Base-by-base conservation (phyloP, 2,329 filamentous ascomycete species). In the Zasmidium citrigriseum region DNA sequence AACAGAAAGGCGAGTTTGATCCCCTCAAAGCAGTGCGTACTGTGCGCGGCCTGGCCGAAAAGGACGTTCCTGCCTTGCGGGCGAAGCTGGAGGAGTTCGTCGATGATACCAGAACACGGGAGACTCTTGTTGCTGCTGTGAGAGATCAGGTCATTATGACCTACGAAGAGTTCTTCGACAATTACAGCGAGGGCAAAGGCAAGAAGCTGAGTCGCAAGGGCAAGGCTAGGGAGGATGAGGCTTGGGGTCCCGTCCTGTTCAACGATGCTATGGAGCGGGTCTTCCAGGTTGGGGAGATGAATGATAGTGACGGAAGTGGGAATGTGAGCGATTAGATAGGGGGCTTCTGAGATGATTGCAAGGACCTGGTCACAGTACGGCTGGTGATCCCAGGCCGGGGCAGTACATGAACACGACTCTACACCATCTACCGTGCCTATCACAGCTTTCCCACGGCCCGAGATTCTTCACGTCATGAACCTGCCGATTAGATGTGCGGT, bases 211-310 rank as follows among this genome's bases (percentile, higher is more conserved):
- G 70, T 69, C 79, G 73, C 57, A 86, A 86, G 68, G 83, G 83
- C n/a, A 87, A 86, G 66, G 82, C 80, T 0, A 76, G 82, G 41
- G 84, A 86, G 66, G 82, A 86, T 67, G 84, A 83, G 38, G 79
- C 87, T 4, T 88, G 85, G 86, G 85, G 88, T 69, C 78, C 83
- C 5, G 84, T 87, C 62, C 82, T 83, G 4, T 89, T 89, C 72
- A 79, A 77, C 1, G 85, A 87, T 65, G 87, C 85, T 80, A 83
- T 83, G 61, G 82, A 81, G 57, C 76, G 78, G 38, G 76, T 86
- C 1, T 89, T 89, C 70, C 77, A 78, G 50, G 82, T 86, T 16
- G 82, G 82, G 0, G 75, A 69, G 50, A 60, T 77, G 54, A 73
- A 75, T 1, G 62, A 74, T 44, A 62, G 62, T 57, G 58, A 57